Percentiles rank a stretch among this genome's conserved stretches.
Conservation (phyloP, 805 yeast genomes). For the Hanseniaspora pseudoguilliermondii region DNA sequence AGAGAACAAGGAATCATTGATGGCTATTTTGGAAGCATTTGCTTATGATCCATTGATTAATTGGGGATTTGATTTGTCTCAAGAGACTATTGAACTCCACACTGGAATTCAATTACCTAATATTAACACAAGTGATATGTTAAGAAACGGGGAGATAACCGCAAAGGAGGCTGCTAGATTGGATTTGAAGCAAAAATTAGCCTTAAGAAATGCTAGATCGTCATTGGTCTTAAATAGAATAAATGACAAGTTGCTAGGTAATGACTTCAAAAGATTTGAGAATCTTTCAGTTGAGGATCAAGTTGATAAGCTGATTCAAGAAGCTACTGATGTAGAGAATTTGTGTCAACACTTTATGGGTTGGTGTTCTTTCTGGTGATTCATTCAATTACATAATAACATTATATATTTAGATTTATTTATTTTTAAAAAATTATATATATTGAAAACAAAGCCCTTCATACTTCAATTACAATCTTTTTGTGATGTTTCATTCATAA, state of each 20-base stretch:
- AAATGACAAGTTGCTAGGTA: conserved; percentile 84
- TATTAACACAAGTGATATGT: conserved; percentile 54
- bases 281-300: conserved; percentile 76
- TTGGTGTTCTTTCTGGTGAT: conserved; percentile 97
- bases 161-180: conserved; percentile 63
- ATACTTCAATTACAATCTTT: background rate
- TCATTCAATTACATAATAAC: background rate
- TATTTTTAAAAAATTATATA: background rate
- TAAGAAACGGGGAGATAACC: conserved; percentile 61
- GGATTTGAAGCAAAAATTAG: conserved; percentile 56
- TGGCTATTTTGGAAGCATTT: conserved; percentile 97
- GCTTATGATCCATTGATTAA: conserved; percentile 96
- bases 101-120: conserved; percentile 59
- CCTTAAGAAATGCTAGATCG: conserved; percentile 78
- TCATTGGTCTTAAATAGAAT: conserved; percentile 79
- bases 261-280: conserved; percentile 64
- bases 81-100: conserved; percentile 60
- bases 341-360: conserved; percentile 94
- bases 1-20: conserved; percentile 85
- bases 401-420: background rate
- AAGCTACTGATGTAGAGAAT: conserved; percentile 92
- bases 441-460: background rate
- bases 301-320: conserved; percentile 85
- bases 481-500: conserved; percentile 16
- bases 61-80: conserved; percentile 95